Evolutionary conservation across 2,329 filamentous ascomycete species (phyloP), one percentile per base, ranked within the genome.

Genomic region (Fusarium vanettenii): DNA sequence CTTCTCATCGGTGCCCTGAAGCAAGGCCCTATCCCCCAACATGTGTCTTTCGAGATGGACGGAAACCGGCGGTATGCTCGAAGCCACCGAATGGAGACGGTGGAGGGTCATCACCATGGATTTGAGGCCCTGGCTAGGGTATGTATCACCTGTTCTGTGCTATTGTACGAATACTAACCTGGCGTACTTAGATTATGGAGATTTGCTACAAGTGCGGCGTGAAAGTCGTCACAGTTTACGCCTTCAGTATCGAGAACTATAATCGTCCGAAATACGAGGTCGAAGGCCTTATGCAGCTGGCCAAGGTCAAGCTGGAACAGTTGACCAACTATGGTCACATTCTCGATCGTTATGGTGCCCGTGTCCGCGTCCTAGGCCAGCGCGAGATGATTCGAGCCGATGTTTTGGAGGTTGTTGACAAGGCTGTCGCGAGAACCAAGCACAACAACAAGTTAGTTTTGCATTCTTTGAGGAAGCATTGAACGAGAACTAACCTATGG

Each of bases 41-140:
- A 99, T 90, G 91, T 99, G 70, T 97, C 97, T n/a, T 99, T 99
- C 81, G 96, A 98, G 78, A 99, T 99, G 97, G 97, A 99, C 82
- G 97, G 97, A 66, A 99, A 99, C 85, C 88, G 97, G 79, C 93
- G 97, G 55, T 99, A 97, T 86, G 97, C 97, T 16, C 90, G 94
- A 71, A 93, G 89, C 73, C 95, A 97, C 85, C 92, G 96, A 74
- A 98, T 99, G 82, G 97, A 99, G 86, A 98, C 95, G 0, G 92
- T 98, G 37, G 96, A 99, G 84, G 97, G 97, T 27, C 97, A 99
- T 82, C 95, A 98, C 81, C 86, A 97, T 78, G 97, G 97, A 3
- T 99, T 98, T 79, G 97, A 99, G 85, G 95, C 97, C 33, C 87
- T 99, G 71, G 97, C 96, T 60, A 92, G 93, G 81, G 95, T 96